Evolutionary conservation across 2,329 filamentous ascomycete genomes (phyloP).

Genomic region (Didymella sp.): DNA sequence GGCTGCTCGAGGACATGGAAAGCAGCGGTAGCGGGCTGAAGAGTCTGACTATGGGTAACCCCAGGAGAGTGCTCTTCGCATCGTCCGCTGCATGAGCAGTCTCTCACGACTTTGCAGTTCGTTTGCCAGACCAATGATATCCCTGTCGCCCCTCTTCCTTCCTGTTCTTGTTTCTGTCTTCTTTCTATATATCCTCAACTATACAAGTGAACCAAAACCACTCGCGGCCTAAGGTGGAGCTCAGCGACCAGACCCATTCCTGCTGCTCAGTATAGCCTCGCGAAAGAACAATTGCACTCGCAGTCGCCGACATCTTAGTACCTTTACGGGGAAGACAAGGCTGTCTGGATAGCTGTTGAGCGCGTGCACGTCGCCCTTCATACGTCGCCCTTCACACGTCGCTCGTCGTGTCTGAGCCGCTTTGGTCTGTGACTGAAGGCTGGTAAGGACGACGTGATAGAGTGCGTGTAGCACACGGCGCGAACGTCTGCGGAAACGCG

Average conservation of each 20-base stretch:
- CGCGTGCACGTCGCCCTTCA: conserved; percentile 16
- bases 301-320: conserved; percentile 41
- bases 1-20: conserved; percentile 52
- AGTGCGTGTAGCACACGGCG: not conserved
- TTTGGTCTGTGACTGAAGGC: not conserved
- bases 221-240: conserved; percentile 56
- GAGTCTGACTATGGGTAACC: conserved; percentile 39
- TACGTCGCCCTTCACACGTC: conserved; percentile 8
- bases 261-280: conserved; percentile 62
- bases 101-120: not conserved
- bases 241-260: conserved; percentile 60
- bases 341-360: conserved; percentile 34
- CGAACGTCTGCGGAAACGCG: not conserved
- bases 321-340: conserved; percentile 23
- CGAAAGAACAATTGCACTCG: conserved; percentile 51
- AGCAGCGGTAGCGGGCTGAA: conserved; percentile 30
- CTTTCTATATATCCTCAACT: not conserved
- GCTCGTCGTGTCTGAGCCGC: conserved; percentile 23
- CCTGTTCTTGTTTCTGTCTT: not conserved
- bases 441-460: conserved; percentile 20
- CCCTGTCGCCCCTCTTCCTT: not conserved
- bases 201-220: not conserved
- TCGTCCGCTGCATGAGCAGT: conserved; percentile 39
- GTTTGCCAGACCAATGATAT: conserved; percentile 4
- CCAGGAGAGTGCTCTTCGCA: conserved; percentile 47